phyloP scores from a whole-genome alignment of 495 filamentous ascomycete genomes.

The Letharia lupina region DNA sequence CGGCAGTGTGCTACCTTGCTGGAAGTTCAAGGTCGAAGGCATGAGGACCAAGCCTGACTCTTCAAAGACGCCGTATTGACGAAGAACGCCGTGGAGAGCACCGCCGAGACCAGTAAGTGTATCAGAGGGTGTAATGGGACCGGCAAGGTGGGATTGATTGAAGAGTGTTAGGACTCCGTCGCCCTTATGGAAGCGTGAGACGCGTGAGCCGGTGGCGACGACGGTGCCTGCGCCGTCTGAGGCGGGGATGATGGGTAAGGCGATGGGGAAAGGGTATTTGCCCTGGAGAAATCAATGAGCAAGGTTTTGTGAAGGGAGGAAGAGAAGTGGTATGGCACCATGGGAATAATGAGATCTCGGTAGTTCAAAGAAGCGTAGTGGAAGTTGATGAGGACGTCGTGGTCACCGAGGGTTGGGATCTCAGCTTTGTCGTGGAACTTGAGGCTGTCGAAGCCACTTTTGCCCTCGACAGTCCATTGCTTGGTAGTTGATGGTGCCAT shows the following conservation, averaged over 20 bases:
- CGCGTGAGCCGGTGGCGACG: slow-evolving; percentile 56
- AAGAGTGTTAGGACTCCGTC: slow-evolving; percentile 70
- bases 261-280: slow-evolving; percentile 55
- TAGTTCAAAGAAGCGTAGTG: slow-evolving; percentile 74
- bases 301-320: not conserved
- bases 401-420: slow-evolving; percentile 55
- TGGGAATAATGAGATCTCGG: slow-evolving; percentile 69
- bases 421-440: slow-evolving; percentile 44
- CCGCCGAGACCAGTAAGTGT: slow-evolving; percentile 58
- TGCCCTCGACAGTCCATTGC: slow-evolving; percentile 55
- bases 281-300: slow-evolving; percentile 35
- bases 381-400: slow-evolving; percentile 69
- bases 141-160: slow-evolving; percentile 67
- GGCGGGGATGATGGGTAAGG: slow-evolving; percentile 55
- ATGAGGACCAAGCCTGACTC: slow-evolving; percentile 60
- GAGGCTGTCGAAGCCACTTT: slow-evolving; percentile 52
- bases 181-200: slow-evolving; percentile 58
- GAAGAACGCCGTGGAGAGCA: slow-evolving; percentile 58
- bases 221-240: slow-evolving; percentile 78
- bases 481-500: slow-evolving; percentile 50
- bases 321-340: slow-evolving; percentile 32
- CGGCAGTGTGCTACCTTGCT: slow-evolving; percentile 58
- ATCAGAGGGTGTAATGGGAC: slow-evolving; percentile 39
- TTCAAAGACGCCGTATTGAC: slow-evolving; percentile 62
- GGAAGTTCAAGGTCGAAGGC: slow-evolving; percentile 51